Conservation (phyloP, 805 yeast species). For the Candida taoyuanica region DNA sequence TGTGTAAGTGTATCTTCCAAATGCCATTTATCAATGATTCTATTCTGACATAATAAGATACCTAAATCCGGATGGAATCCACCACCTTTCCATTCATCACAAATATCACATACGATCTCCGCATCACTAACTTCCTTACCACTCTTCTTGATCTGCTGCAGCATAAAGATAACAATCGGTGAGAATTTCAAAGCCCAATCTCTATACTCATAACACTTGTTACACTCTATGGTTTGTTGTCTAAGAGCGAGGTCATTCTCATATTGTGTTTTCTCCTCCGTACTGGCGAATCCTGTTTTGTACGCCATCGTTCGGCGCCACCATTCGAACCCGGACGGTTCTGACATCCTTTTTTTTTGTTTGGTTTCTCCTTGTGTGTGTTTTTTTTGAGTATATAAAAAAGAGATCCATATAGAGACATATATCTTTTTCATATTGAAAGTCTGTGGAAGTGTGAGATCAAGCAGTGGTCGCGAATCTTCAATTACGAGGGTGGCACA, state of each 20-base stretch:
- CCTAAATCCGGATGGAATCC: conserved; percentile 93
- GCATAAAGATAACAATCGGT: conserved; percentile 84
- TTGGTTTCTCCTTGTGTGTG: neutral
- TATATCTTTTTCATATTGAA: no score
- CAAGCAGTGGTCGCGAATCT: no score
- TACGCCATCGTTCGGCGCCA: conserved; percentile 73
- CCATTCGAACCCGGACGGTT: conserved; percentile 63
- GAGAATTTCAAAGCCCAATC: conserved; percentile 78
- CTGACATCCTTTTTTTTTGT: neutral
- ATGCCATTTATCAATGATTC: conserved; percentile 62
- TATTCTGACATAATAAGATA: conserved; percentile 79
- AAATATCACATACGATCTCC: conserved; percentile 72
- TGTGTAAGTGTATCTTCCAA: conserved; percentile 89
- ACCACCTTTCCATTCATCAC: conserved; percentile 82
- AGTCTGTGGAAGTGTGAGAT: no score
- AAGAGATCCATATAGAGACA: no score
- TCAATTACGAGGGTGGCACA: no score
- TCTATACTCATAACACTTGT: conserved; percentile 64
- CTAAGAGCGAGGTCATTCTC: conserved; percentile 48
- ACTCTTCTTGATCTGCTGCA: conserved; percentile 65
- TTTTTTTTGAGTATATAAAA: neutral
- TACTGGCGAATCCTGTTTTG: conserved; percentile 62
- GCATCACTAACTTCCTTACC: conserved; percentile 45
- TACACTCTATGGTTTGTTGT: conserved; percentile 51
- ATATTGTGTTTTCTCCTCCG: conserved; percentile 48